phyloP scores from a whole-genome alignment of 2,329 filamentous ascomycete genomes.

The Beauveria asiatica region DNA sequence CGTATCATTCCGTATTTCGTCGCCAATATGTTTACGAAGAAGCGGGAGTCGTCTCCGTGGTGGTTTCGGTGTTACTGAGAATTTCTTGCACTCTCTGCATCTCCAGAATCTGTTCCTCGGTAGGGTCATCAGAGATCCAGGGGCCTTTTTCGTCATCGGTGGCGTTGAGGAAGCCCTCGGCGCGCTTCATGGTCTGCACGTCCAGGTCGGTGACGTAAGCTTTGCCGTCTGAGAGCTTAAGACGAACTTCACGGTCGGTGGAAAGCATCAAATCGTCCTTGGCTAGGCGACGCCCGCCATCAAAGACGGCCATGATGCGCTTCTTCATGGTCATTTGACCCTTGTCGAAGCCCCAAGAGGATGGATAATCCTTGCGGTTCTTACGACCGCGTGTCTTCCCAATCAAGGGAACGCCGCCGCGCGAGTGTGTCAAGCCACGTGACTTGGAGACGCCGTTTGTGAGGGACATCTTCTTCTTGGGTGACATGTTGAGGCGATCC shows the following conservation, averaged over 20 bases:
- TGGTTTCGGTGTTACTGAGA: conserved; percentile 21
- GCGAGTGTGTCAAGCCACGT: conserved; percentile 68
- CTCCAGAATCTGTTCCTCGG: conserved; percentile 49
- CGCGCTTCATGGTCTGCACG: conserved; percentile 77
- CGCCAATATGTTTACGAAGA: background rate
- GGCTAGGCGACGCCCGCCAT: conserved; percentile 77
- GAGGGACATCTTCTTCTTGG: conserved; percentile 50
- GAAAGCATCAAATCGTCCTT: conserved; percentile 99
- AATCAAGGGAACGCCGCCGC: conserved; percentile 56
- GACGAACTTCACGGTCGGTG: conserved; percentile 85
- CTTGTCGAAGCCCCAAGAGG: conserved; percentile 85
- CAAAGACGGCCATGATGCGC: conserved; percentile 86
- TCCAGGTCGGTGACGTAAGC: conserved; percentile 89
- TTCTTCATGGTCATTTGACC: conserved; percentile 99
- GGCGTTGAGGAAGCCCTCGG: conserved; percentile 72
- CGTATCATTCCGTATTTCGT: background rate
- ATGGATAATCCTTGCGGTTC: conserved; percentile 87
- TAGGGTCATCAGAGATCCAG: conserved; percentile 69
- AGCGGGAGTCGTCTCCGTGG: background rate
- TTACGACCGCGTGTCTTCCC: conserved; percentile 64
- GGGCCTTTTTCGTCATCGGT: conserved; percentile 81
- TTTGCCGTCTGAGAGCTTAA: conserved; percentile 66
- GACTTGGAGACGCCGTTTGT: conserved; percentile 55
- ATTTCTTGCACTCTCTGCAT: conserved; percentile 54
- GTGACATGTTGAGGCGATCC: conserved; percentile 34